Evolutionary conservation across 345 rosid species (phyloP).

Genomic region (Populus nigra): DNA sequence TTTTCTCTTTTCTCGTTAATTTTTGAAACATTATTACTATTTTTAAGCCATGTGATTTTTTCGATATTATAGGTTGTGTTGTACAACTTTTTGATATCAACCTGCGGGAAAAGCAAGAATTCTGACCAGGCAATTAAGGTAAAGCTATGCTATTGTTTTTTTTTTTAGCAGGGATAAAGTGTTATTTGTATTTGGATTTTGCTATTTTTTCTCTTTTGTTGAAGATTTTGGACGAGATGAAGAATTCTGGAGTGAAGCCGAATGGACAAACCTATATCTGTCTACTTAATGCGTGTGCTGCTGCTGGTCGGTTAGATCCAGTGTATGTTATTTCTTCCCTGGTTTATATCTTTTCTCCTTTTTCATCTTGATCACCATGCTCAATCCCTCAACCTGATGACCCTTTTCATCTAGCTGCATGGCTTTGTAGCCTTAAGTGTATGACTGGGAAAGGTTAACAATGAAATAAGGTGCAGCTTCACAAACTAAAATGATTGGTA

Average conservation of each 20-base stretch:
- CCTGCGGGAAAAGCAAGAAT: slow-evolving; percentile 85
- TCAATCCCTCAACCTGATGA: background rate
- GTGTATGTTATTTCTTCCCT: slow-evolving; percentile 62
- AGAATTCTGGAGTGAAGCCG: slow-evolving; percentile 83
- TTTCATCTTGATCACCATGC: slow-evolving; percentile 10
- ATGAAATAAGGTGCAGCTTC: background rate
- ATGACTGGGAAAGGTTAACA: background rate
- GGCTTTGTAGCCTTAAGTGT: background rate
- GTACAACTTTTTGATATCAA: slow-evolving; percentile 81
- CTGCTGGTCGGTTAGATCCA: slow-evolving; percentile 74
- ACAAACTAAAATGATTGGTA: background rate
- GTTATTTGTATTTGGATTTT: background rate
- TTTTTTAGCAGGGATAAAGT: background rate
- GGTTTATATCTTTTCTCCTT: background rate
- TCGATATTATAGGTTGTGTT: slow-evolving; percentile 52
- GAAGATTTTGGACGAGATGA: slow-evolving; percentile 91
- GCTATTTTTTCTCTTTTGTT: slow-evolving; percentile 9
- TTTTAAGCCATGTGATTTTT: background rate
- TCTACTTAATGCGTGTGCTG: slow-evolving; percentile 88
- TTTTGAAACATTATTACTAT: background rate
- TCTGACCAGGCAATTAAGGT: slow-evolving; percentile 70
- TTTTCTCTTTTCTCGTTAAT: background rate
- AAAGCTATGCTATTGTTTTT: slow-evolving; percentile 6
- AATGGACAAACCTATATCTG: slow-evolving; percentile 82
- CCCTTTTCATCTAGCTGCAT: background rate